These are phyloP conservation scores for Fusarium tanahbumbuense DNA, from an alignment of 2,329 filamentous ascomycete genomes.

Conservation along the genomic window DNA sequence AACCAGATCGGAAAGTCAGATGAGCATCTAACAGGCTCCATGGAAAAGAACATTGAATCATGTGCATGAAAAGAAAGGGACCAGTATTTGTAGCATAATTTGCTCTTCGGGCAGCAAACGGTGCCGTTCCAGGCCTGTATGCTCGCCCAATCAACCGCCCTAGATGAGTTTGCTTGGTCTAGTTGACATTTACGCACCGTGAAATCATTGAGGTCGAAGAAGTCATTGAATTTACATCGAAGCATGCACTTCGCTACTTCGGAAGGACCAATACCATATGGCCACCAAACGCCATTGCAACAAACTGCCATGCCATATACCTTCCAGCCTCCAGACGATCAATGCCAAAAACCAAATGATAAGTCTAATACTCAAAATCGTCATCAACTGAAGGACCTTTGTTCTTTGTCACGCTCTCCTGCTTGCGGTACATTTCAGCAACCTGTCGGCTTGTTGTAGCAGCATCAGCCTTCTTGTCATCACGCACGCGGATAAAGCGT, in stretches of 20 bases:
- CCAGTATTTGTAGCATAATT: not conserved
- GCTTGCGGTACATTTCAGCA: slow-evolving; percentile 95
- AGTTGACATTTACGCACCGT: not conserved
- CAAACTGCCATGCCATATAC: slow-evolving; percentile 5
- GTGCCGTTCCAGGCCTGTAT: not conserved
- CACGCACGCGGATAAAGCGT: slow-evolving; percentile 88
- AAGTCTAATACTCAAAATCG: slow-evolving; percentile 89
- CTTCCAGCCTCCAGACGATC: not conserved
- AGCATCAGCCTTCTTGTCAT: slow-evolving; percentile 95
- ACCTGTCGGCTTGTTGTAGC: slow-evolving; percentile 87
- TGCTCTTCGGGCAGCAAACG: no score
- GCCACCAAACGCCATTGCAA: slow-evolving; percentile 28
- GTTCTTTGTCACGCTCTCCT: slow-evolving; percentile 88
- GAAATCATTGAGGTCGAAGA: not conserved
- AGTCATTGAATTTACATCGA: slow-evolving; percentile 1
- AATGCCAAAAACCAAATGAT: not conserved
- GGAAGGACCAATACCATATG: not conserved
- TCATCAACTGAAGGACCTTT: slow-evolving; percentile 92
- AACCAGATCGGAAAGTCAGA: not conserved
- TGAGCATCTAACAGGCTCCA: not conserved
- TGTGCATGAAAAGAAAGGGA: not conserved
- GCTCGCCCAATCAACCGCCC: not conserved
- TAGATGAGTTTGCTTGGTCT: not conserved
- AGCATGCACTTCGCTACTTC: slow-evolving; percentile 10
- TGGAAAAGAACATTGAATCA: not conserved